Conservation (phyloP, 1,284 basidiomycete genomes). For the Rhizoctonia solani region DNA sequence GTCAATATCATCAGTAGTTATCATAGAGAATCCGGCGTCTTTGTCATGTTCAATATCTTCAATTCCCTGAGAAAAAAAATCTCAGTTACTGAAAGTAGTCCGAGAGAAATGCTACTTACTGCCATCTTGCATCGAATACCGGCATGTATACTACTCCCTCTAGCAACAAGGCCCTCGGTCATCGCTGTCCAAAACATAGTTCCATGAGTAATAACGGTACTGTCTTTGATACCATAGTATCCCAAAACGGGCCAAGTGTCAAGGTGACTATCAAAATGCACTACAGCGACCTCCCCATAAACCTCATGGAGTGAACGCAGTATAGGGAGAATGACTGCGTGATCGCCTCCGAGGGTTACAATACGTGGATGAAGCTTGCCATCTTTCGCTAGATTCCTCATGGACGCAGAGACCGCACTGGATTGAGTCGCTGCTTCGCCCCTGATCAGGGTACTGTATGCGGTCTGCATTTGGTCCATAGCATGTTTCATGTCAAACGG, state of each 20-base stretch:
- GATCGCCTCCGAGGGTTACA: constrained; percentile 76
- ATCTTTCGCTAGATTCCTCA: constrained; percentile 57
- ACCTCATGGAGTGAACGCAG: constrained; percentile 69
- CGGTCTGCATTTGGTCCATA: constrained; percentile 76
- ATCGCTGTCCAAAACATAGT: constrained; percentile 75
- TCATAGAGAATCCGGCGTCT: constrained; percentile 34
- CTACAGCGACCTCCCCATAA: constrained; percentile 76
- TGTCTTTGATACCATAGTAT: constrained; percentile 41
- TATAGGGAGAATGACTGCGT: constrained; percentile 75
- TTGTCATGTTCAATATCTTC: constrained; percentile 64
- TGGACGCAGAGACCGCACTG: constrained; percentile 46
- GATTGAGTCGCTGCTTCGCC: constrained; percentile 51
- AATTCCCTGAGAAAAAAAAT: constrained; percentile 50
- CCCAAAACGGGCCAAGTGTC: constrained; percentile 58
- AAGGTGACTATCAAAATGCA: constrained; percentile 81
- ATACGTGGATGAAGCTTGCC: constrained; percentile 66
- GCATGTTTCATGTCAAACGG: constrained; percentile 77
- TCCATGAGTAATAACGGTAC: constrained; percentile 72
- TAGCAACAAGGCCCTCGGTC: constrained; percentile 71
- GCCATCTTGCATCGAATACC: constrained; percentile 74
- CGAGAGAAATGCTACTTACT: constrained; percentile 48
- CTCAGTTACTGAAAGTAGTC: neutral
- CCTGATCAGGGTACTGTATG: constrained; percentile 68
- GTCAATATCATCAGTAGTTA: constrained; percentile 38
- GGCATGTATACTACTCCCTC: constrained; percentile 69